These are phyloP conservation scores for Lignosus rhinocerotis DNA, from an alignment of 1,284 basidiomycete species.

Conservation along the genomic window DNA sequence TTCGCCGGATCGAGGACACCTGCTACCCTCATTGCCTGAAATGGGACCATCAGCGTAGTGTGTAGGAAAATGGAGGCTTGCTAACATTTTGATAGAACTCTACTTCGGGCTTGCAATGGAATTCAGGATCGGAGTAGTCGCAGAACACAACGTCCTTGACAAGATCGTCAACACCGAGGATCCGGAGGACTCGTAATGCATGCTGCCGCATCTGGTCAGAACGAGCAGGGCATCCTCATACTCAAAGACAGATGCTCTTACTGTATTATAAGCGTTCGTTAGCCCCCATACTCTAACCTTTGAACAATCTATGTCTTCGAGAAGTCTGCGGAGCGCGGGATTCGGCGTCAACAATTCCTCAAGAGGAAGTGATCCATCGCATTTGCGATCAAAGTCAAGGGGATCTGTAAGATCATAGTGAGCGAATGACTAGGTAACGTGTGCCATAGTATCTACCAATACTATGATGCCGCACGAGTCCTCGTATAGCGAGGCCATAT, in stretches of 20 bases:
- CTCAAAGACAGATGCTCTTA: slow-evolving; percentile 36
- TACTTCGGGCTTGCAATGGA: slow-evolving; percentile 83
- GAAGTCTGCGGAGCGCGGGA: slow-evolving; percentile 61
- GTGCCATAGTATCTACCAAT: slow-evolving; percentile 50
- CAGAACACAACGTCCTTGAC: slow-evolving; percentile 84
- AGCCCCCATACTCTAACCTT: slow-evolving; percentile 82
- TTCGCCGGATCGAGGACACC: slow-evolving; percentile 60
- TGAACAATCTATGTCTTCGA: slow-evolving; percentile 77
- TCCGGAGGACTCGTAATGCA: slow-evolving; percentile 76
- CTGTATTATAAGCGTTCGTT: slow-evolving; percentile 79
- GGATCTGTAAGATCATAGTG: slow-evolving; percentile 54
- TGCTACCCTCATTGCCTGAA: slow-evolving; percentile 65
- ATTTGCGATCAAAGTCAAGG: slow-evolving; percentile 83
- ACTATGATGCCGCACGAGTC: slow-evolving; percentile 76
- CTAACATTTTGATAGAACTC: slow-evolving; percentile 65
- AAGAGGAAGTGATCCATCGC: slow-evolving; percentile 82
- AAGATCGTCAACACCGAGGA: slow-evolving; percentile 73
- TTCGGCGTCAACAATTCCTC: slow-evolving; percentile 79
- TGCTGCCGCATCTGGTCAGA: slow-evolving; percentile 50
- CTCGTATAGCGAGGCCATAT: slow-evolving; percentile 85
- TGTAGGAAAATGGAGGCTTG: background rate
- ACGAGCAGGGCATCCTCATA: background rate
- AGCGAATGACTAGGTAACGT: background rate
- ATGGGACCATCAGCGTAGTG: background rate
- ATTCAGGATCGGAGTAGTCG: slow-evolving; percentile 70